Percentiles rank a stretch among this genome's conserved stretches.
phyloP scores from a whole-genome alignment of 352 stramenopile genomes.

The Globisporangium takayamanum region DNA sequence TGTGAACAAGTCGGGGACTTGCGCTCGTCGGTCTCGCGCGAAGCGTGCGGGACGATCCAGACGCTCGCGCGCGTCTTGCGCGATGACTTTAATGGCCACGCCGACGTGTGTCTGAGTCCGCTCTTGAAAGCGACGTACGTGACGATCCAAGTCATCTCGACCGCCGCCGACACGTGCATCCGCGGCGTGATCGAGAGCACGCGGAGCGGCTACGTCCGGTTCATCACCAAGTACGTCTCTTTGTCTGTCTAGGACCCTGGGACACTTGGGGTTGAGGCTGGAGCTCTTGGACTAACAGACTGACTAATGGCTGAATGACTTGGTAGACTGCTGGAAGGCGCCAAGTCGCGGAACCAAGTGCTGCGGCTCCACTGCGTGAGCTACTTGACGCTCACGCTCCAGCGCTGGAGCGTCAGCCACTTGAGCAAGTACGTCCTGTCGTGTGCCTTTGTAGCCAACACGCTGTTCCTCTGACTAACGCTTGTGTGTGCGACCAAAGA shows the following conservation, averaged over 20 bases:
- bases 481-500: conserved; percentile 14
- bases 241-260: neutral
- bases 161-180: conserved; percentile 61
- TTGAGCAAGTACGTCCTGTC: conserved; percentile 57
- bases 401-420: conserved; percentile 54
- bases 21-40: conserved; percentile 67
- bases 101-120: conserved; percentile 61
- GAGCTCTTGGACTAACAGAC: neutral
- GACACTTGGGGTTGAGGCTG: neutral
- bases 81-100: conserved; percentile 73
- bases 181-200: conserved; percentile 73
- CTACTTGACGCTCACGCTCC: conserved; percentile 71
- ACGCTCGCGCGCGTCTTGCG: conserved; percentile 45
- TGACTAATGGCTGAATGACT: conserved; percentile 1
- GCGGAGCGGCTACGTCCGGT: conserved; percentile 55
- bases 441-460: neutral
- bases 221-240: conserved; percentile 62
- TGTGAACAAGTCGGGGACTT: conserved; percentile 72
- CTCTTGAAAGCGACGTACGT: conserved; percentile 84
- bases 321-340: conserved; percentile 65
- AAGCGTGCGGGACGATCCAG: conserved; percentile 72
- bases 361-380: conserved; percentile 60
- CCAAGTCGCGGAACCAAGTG: conserved; percentile 67
- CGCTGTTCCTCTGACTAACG: neutral
- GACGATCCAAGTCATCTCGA: conserved; percentile 84